Percentiles rank a stretch among this genome's conserved stretches.
These are phyloP conservation scores for Castanopsis chinensis DNA, from an alignment of 306 rosid genomes.

Conservation along the genomic window DNA sequence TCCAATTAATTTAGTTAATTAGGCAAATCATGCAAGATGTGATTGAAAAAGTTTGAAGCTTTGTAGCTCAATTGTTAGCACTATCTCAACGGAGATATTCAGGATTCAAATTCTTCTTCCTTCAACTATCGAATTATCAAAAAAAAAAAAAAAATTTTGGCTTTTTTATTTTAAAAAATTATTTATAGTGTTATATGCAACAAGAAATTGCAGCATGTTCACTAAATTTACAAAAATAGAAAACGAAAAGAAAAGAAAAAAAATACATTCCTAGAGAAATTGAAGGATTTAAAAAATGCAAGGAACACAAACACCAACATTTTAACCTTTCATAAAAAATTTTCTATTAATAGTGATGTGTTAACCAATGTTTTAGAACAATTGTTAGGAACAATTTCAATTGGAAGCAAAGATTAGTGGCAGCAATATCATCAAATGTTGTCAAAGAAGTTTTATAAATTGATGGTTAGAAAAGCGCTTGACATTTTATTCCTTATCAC, in stretches of 20 bases:
- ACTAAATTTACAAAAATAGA: background rate
- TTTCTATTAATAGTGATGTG: background rate
- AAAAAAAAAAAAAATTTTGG: background rate
- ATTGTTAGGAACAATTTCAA: background rate
- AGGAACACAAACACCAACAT: background rate
- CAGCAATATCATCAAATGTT: background rate
- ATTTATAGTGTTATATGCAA: too few relatives aligned
- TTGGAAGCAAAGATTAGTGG: conserved; percentile 1
- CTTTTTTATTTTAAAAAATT: background rate
- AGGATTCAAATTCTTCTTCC: too few relatives aligned
- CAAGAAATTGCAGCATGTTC: background rate
- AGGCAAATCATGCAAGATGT: too few relatives aligned
- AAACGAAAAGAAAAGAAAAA: background rate
- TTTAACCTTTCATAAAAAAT: background rate
- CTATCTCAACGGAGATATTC: too few relatives aligned
- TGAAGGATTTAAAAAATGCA: background rate
- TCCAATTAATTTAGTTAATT: too few relatives aligned
- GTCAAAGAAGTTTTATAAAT: too few relatives aligned
- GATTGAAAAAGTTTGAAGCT: too few relatives aligned
- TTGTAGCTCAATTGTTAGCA: too few relatives aligned
- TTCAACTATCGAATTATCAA: too few relatives aligned
- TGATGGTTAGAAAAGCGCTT: too few relatives aligned
- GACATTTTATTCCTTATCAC: too few relatives aligned
- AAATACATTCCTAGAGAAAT: background rate
- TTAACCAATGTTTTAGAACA: background rate